These are phyloP conservation scores for Rhododendron mucronatum DNA, from an alignment of 148 eudicot genomes.

Conservation along the genomic window DNA sequence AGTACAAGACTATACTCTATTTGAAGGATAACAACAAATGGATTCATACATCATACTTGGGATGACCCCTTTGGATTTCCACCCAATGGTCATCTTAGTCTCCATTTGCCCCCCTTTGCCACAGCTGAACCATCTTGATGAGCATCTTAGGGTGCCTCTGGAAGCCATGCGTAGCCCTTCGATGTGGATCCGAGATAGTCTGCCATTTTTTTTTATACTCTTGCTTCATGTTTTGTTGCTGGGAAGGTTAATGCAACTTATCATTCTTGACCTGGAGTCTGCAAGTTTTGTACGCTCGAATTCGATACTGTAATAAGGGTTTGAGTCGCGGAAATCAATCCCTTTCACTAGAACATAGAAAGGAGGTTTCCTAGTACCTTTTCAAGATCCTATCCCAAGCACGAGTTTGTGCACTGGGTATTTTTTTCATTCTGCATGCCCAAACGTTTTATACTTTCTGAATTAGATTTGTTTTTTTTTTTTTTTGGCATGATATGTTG, in stretches of 20 bases:
- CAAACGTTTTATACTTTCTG: neutral
- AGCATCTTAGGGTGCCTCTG: neutral
- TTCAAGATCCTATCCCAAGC: neutral
- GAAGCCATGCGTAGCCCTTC: no score
- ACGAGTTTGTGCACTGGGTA: neutral
- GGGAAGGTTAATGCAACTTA: no score
- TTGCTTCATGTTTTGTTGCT: no score
- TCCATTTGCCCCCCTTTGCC: neutral
- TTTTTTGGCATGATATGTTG: neutral
- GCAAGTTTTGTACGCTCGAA: no score
- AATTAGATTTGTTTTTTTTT: neutral
- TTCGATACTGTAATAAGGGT: no score
- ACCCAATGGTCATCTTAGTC: neutral
- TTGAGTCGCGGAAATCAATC: no score
- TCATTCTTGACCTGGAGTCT: no score
- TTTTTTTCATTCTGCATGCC: neutral
- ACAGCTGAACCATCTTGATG: neutral
- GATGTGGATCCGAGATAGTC: no score
- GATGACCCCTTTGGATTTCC: neutral
- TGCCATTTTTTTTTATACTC: no score
- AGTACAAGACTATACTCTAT: neutral
- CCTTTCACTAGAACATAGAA: no score
- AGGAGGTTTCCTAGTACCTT: neutral
- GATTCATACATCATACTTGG: no score
- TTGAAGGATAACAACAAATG: no score